These are phyloP conservation scores for Saccharata proteae DNA, from an alignment of 2,329 filamentous ascomycete species.

Conservation along the genomic window DNA sequence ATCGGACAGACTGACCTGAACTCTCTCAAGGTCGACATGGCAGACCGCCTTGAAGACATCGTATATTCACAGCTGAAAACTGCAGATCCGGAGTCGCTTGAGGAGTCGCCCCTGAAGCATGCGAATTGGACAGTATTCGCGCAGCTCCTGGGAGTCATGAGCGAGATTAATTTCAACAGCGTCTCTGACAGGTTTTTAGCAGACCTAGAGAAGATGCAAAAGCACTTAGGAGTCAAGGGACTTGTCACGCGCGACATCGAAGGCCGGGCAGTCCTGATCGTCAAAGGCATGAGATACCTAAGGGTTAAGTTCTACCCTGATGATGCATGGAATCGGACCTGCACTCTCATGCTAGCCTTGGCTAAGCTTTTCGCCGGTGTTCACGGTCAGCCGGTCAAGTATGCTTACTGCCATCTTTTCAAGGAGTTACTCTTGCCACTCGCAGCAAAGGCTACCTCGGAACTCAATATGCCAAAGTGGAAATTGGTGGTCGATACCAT, in stretches of 20 bases:
- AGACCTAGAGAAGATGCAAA: constrained; percentile 68
- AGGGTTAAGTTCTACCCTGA: constrained; percentile 62
- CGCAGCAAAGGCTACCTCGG: constrained; percentile 64
- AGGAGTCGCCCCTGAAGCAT: constrained; percentile 68
- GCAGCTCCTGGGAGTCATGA: constrained; percentile 91
- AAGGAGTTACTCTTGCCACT: constrained; percentile 79
- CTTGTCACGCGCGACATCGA: constrained; percentile 58
- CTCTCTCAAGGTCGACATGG: constrained; percentile 80
- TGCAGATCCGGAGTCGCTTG: constrained; percentile 69
- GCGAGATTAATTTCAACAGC: constrained; percentile 75
- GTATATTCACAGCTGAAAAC: constrained; percentile 93
- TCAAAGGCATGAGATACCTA: constrained; percentile 85
- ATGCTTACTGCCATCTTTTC: constrained; percentile 86
- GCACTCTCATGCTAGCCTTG: constrained; percentile 73
- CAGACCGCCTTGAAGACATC: constrained; percentile 84
- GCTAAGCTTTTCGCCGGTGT: constrained; percentile 73
- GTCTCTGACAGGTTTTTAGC: constrained; percentile 72
- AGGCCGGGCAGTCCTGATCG: constrained; percentile 71
- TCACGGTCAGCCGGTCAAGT: constrained; percentile 82
- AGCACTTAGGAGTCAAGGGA: constrained; percentile 61
- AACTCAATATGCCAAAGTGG: constrained; percentile 76
- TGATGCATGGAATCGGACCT: constrained; percentile 72
- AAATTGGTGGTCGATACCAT: constrained; percentile 70
- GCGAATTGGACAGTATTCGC: constrained; percentile 95
- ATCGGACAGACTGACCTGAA: constrained; percentile 78